Conservation (phyloP, 164 flowering plant species). For the Vitis rotundifolia region DNA sequence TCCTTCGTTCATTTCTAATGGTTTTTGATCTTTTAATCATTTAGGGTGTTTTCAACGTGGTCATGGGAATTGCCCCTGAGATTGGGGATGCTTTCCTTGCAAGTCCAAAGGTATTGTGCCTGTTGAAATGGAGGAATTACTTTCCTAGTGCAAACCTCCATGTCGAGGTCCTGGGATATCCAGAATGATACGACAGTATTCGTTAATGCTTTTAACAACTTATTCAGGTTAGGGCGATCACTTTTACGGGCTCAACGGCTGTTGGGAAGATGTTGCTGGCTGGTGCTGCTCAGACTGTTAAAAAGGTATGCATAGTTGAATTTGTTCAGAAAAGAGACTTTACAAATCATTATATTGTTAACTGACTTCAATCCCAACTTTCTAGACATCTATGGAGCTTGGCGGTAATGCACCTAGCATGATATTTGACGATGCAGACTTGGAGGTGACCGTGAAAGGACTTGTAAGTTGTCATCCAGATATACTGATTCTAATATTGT, state of each 20-base stretch:
- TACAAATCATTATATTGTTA: constrained; percentile 3
- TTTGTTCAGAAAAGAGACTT: background rate
- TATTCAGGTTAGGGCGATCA: constrained; percentile 84
- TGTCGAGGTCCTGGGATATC: background rate
- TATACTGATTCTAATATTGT: too few species aligned
- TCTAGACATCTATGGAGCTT: constrained; percentile 90
- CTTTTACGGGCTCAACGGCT: constrained; percentile 98
- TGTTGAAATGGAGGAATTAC: too few species aligned
- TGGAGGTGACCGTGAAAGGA: constrained; percentile 97
- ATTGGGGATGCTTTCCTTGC: constrained; percentile 87
- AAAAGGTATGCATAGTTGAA: constrained; percentile 54
- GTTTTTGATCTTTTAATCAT: constrained; percentile 11
- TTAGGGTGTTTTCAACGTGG: constrained; percentile 92
- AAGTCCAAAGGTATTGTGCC: constrained; percentile 60
- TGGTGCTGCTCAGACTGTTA: constrained; percentile 90
- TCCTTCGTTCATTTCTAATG: constrained; percentile 1
- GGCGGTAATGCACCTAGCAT: constrained; percentile 99
- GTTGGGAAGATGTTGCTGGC: constrained; percentile 98
- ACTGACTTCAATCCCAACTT: constrained; percentile 4
- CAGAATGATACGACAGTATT: background rate
- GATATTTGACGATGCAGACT: constrained; percentile 93
- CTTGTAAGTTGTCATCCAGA: constrained; percentile 52
- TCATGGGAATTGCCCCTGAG: constrained; percentile 90
- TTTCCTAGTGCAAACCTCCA: too few species aligned
- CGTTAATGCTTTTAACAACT: constrained; percentile 1